Conservation (phyloP, 169 alveolate genomes). For the Plasmodium adleri region DNA sequence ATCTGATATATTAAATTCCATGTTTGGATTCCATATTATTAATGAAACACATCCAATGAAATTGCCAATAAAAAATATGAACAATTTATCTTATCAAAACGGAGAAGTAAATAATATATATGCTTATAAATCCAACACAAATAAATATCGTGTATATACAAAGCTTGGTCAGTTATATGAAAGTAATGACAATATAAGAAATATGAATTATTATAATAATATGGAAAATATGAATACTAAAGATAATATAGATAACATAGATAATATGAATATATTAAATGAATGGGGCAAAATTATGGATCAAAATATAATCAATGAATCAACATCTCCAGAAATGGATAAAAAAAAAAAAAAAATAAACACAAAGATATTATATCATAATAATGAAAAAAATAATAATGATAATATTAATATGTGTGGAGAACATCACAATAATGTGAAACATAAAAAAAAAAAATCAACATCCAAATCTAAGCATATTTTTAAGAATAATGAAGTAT, state of each 20-base stretch:
- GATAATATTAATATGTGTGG: too few relatives aligned
- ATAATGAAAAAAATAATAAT: too few relatives aligned
- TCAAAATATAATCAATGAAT: too few relatives aligned
- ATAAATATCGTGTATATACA: neutral
- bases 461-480: neutral
- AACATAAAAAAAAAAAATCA: neutral
- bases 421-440: too few relatives aligned
- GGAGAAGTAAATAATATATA: neutral
- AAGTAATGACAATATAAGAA: too few relatives aligned
- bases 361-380: too few relatives aligned
- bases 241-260: neutral
- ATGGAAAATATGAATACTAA: too few relatives aligned
- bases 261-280: neutral
- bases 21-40: conserved; percentile 68
- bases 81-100: neutral
- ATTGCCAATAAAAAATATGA: conserved; percentile 33
- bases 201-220: too few relatives aligned
- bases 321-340: too few relatives aligned
- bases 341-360: neutral
- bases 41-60: conserved; percentile 63
- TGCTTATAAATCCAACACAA: neutral
- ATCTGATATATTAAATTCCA: conserved; percentile 34
- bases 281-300: too few relatives aligned
- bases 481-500: neutral
- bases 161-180: neutral